Evolutionary conservation across 2,329 filamentous ascomycete species (phyloP).

Genomic region (Berkeleyomyces basicola): DNA sequence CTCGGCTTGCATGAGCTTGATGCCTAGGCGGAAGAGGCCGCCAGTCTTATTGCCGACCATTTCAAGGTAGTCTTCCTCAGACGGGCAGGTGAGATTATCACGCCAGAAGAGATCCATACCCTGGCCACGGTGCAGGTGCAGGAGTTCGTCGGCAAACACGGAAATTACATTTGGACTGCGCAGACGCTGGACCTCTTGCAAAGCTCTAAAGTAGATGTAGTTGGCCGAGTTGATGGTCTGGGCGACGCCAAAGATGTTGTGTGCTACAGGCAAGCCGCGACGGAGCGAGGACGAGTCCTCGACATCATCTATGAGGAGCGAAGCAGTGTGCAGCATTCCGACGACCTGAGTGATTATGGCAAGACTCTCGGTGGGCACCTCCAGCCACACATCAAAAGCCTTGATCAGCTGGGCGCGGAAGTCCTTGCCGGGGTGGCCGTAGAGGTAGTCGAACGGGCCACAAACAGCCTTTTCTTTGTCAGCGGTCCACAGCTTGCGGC

Average conservation of each 20-base stretch:
- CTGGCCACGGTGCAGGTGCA: slow-evolving; percentile 74
- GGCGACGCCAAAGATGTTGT: slow-evolving; percentile 68
- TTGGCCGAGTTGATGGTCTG: slow-evolving; percentile 87
- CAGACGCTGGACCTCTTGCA: slow-evolving; percentile 58
- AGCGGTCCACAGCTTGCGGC: slow-evolving; percentile 43
- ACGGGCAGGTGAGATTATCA: slow-evolving; percentile 67
- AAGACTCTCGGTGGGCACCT: slow-evolving; percentile 53
- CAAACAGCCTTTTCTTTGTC: slow-evolving; percentile 64
- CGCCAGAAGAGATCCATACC: slow-evolving; percentile 88
- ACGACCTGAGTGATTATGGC: slow-evolving; percentile 63
- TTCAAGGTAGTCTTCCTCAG: slow-evolving; percentile 80
- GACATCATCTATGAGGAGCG: slow-evolving; percentile 72
- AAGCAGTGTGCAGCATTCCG: slow-evolving; percentile 74
- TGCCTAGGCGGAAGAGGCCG: slow-evolving; percentile 66
- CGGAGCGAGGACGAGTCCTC: slow-evolving; percentile 66
- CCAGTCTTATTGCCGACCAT: slow-evolving; percentile 90
- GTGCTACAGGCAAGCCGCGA: slow-evolving; percentile 64
- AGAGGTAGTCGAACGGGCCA: slow-evolving; percentile 68
- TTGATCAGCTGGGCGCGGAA: slow-evolving; percentile 64
- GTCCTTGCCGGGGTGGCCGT: slow-evolving; percentile 67
- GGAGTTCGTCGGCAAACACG: slow-evolving; percentile 66
- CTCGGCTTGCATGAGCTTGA: slow-evolving; percentile 79
- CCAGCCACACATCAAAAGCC: slow-evolving; percentile 66
- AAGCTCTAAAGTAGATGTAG: slow-evolving; percentile 70
- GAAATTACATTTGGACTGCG: slow-evolving; percentile 48